Conservation (phyloP, 2,329 filamentous ascomycete genomes). For the Aspergillus versicolor region DNA sequence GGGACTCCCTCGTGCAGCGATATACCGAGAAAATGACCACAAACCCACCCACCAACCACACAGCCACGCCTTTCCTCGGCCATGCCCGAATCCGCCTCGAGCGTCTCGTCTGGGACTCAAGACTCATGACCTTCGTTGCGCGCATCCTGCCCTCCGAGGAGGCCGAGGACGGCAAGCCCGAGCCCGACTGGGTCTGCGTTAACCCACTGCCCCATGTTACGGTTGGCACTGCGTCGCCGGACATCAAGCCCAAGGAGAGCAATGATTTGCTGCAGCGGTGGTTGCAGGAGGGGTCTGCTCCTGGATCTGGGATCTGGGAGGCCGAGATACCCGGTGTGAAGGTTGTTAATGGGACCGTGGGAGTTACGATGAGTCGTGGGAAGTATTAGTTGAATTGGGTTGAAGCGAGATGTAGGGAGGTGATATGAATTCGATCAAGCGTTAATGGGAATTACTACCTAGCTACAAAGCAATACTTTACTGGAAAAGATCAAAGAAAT, state of each 20-base stretch:
- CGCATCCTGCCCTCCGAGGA: constrained; percentile 53
- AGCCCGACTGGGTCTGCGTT: constrained; percentile 61
- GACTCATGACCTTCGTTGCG: constrained; percentile 89
- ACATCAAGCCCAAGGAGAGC: constrained; percentile 90
- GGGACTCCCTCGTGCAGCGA: constrained; percentile 69
- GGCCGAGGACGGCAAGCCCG: constrained; percentile 40
- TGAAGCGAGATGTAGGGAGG: not conserved
- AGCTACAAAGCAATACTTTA: too few species aligned
- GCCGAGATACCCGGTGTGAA: constrained; percentile 54
- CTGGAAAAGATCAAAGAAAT: too few species aligned
- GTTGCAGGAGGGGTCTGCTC: constrained; percentile 60
- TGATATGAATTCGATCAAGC: too few species aligned
- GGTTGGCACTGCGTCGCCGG: constrained; percentile 71
- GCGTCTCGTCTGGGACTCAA: constrained; percentile 75
- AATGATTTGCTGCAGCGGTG: constrained; percentile 78
- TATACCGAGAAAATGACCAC: constrained; percentile 45
- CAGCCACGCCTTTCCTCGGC: constrained; percentile 34
- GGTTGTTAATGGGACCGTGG: constrained; percentile 56
- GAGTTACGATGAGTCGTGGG: constrained; percentile 46
- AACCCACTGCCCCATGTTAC: constrained; percentile 87
- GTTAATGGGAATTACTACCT: too few species aligned
- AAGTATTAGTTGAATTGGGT: not conserved
- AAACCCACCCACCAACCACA: constrained; percentile 24
- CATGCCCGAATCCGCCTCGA: constrained; percentile 55
- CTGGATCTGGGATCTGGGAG: constrained; percentile 55